Base-by-base conservation (phyloP, 139 green algal species). In the Penium margaritaceum region DNA sequence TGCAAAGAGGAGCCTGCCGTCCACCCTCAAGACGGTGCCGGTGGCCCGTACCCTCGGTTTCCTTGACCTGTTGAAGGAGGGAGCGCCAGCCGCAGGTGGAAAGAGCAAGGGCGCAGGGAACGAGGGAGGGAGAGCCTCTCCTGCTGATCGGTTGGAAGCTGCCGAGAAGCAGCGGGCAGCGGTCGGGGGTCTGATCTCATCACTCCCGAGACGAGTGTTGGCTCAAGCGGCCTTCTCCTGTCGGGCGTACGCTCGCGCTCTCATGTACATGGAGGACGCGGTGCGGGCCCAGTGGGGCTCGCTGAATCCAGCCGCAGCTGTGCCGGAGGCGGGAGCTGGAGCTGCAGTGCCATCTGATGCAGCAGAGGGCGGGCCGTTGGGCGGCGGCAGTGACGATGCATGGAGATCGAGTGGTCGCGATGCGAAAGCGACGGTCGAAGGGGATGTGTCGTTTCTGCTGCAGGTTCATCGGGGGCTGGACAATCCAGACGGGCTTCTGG, bases 401-500 rank as follows among this genome's bases (percentile, higher is more conserved):
- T 2, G 51, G 15, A 60, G 51, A 24, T n/a, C 29, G 17, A 24
- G 30, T n/a, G 24, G 30, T 39, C 63, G 44, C 4, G 34, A 54
- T 35, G 80, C 57, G 15, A 65, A 74, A 9, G 44, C 72, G 21
- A 90, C 90, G 15, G n/a, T n/a, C 6, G 85, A 90, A 30, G 77
- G 64, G 0, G 81, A 95, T 69, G 90, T 97, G 32, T 84, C 85
- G 0, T 94, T 96, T 72, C 72, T 97, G 57, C 80, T 94, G 69
- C 88, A 92, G 68, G 86, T 95, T 46, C 96, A 97, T 67, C 84
- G 87, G 1, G 84, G 86, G 44, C 77, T 97, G 65, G 92, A 95
- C 67, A 92, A 97, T 75, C 90, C 92, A 9, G 92, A 97, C 67
- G 90, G 89, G 0, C 63, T 97, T 34, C 80, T 46, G 36, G 84